These are phyloP conservation scores for Colletotrichum coccodes DNA, from an alignment of 2,329 filamentous ascomycete species.

Conservation along the genomic window DNA sequence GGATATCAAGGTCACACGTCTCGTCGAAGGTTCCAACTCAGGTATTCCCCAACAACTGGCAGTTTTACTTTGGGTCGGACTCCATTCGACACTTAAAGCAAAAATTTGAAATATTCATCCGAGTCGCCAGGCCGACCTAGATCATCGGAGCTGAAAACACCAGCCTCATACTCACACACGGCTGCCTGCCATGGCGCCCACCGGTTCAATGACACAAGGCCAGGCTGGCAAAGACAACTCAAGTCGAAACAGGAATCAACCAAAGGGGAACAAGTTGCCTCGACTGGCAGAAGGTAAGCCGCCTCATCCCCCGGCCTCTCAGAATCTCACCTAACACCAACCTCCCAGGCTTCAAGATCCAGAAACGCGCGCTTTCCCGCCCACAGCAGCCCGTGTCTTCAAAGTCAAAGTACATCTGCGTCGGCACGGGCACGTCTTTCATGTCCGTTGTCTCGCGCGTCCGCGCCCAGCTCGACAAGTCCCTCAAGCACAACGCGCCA, in stretches of 20 bases:
- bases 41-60: too few relatives aligned
- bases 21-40: neutral
- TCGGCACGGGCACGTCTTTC: slow-evolving; percentile 73
- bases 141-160: neutral
- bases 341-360: slow-evolving; percentile 56
- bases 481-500: slow-evolving; percentile 58
- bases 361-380: slow-evolving; percentile 58
- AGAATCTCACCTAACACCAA: slow-evolving; percentile 29
- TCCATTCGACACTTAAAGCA: too few relatives aligned
- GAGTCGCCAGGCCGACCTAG: neutral
- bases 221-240: slow-evolving; percentile 1
- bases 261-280: slow-evolving; percentile 17
- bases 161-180: neutral
- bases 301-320: neutral
- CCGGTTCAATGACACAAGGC: neutral
- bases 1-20: neutral
- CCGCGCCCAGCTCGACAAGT: slow-evolving; percentile 68
- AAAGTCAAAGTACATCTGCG: slow-evolving; percentile 66
- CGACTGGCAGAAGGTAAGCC: slow-evolving; percentile 37
- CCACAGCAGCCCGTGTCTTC: slow-evolving; percentile 53
- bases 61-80: neutral
- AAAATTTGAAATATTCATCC: neutral
- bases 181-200: slow-evolving; percentile 34
- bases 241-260: neutral
- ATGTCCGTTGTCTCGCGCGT: slow-evolving; percentile 74